Evolutionary conservation across 495 filamentous ascomycete species (phyloP).

Genomic region (Lineolata rhizophorae): DNA sequence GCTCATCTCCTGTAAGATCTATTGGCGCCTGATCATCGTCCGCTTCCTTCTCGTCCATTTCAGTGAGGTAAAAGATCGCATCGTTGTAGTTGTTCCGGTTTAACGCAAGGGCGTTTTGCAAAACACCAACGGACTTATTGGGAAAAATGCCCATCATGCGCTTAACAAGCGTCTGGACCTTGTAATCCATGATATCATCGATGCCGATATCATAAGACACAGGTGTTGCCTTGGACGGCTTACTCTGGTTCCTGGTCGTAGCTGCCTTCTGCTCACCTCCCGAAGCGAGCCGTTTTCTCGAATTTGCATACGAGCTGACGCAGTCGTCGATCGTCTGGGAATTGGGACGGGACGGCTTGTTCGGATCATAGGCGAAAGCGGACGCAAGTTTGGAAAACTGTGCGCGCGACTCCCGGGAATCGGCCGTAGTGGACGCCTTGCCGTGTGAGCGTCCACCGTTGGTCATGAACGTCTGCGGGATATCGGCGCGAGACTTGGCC

Average conservation of each 20-base stretch:
- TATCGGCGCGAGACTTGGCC: neutral
- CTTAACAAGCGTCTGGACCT: conserved; percentile 30
- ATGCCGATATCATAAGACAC: conserved; percentile 18
- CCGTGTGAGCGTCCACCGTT: neutral
- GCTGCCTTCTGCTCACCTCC: too few species aligned
- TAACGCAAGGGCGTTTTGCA: conserved; percentile 28
- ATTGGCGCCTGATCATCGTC: conserved; percentile 17
- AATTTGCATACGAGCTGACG: conserved; percentile 22
- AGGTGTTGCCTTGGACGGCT: conserved; percentile 33
- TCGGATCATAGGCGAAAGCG: conserved; percentile 4
- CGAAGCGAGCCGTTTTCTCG: conserved; percentile 20
- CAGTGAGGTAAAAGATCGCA: conserved; percentile 29
- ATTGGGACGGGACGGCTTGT: conserved; percentile 1
- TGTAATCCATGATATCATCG: conserved; percentile 31
- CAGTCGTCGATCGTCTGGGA: conserved; percentile 23
- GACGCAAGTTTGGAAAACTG: too few species aligned
- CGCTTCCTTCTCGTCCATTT: conserved; percentile 9
- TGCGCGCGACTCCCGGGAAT: too few species aligned
- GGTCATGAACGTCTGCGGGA: conserved; percentile 4
- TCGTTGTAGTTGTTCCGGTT: conserved; percentile 35
- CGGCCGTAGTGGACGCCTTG: neutral
- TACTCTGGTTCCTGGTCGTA: conserved; percentile 28
- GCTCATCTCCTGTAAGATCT: too few species aligned
- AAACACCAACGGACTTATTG: conserved; percentile 23
- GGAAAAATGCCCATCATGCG: conserved; percentile 32